Evolutionary conservation across 202 grass and related monocot genomes (phyloP).

Genomic region (Bolboschoenoplectus hybrid): DNA sequence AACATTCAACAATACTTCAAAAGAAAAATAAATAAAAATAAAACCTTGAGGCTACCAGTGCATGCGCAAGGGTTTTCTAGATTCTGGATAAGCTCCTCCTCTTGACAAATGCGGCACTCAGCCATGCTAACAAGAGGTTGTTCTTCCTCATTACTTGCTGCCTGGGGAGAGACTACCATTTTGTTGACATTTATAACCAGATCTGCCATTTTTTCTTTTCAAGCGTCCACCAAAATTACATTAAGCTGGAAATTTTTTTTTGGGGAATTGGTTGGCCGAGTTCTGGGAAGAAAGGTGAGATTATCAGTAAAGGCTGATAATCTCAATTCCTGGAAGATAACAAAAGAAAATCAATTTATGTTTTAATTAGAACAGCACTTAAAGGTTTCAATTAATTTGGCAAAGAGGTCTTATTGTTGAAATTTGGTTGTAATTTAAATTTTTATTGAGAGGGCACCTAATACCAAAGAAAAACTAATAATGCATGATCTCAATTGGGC

Average conservation of each 20-base stretch:
- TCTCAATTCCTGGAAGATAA: conserved; percentile 30
- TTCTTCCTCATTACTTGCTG: conserved; percentile 51
- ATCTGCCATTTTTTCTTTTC: conserved; percentile 57
- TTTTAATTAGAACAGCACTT: background rate
- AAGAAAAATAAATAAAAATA: conserved; percentile 27
- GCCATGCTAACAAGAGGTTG: conserved; percentile 64
- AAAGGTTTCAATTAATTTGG: background rate
- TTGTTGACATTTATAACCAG: conserved; percentile 60
- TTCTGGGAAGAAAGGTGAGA: conserved; percentile 33
- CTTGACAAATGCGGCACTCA: conserved; percentile 95
- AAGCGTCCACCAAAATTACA: background rate
- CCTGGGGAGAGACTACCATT: conserved; percentile 36
- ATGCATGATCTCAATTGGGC: background rate
- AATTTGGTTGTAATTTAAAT: conserved; percentile 16
- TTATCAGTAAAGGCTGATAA: conserved; percentile 37
- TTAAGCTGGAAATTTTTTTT: conserved; percentile 17
- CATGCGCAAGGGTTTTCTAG: conserved; percentile 79
- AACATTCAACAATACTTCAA: conserved; percentile 18
- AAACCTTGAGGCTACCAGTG: conserved; percentile 87
- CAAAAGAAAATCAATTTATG: background rate
- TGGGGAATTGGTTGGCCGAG: background rate
- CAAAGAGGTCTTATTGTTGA: background rate
- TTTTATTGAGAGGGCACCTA: background rate
- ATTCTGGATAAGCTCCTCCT: conserved; percentile 74
- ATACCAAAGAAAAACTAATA: background rate